Evolutionary conservation across 75 land plant genomes (phyloP).

Genomic region (Isoetes taiwanensis): DNA sequence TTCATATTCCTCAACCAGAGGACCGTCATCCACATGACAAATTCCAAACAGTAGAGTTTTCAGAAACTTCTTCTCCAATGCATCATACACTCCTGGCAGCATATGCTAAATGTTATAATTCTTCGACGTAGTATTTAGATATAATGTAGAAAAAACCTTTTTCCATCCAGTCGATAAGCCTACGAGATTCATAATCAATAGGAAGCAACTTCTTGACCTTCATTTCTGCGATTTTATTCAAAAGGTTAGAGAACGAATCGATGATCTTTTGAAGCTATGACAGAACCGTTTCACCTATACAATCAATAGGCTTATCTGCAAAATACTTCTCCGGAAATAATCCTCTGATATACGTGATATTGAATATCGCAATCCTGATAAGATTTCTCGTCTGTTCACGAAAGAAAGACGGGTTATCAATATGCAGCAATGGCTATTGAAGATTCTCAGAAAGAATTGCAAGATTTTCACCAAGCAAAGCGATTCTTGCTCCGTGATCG

Average conservation of each 20-base stretch:
- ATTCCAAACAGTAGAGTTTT: conserved; percentile 64
- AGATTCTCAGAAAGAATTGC: too few species aligned
- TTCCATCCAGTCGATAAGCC: conserved; percentile 44
- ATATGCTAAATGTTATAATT: neutral
- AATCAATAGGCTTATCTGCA: conserved; percentile 61
- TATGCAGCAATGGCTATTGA: too few species aligned
- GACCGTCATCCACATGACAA: conserved; percentile 59
- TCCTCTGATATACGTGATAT: conserved; percentile 87
- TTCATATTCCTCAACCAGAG: conserved; percentile 81
- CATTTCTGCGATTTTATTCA: conserved; percentile 81
- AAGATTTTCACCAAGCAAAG: too few species aligned
- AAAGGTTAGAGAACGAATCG: too few species aligned
- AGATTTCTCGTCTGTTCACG: too few species aligned
- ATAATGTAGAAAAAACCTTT: too few species aligned
- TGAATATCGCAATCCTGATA: conserved; percentile 73
- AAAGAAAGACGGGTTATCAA: too few species aligned
- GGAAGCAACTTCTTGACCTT: conserved; percentile 95
- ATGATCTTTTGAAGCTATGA: too few species aligned
- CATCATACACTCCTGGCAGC: conserved; percentile 75
- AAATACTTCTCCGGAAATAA: conserved; percentile 84
- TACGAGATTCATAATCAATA: conserved; percentile 70
- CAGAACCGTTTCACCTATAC: too few species aligned
- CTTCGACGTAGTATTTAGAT: too few species aligned
- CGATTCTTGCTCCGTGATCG: too few species aligned
- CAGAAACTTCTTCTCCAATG: conserved; percentile 83